Base-by-base conservation (phyloP, 257 asterid genomes). In the Penstemon barbatus region DNA sequence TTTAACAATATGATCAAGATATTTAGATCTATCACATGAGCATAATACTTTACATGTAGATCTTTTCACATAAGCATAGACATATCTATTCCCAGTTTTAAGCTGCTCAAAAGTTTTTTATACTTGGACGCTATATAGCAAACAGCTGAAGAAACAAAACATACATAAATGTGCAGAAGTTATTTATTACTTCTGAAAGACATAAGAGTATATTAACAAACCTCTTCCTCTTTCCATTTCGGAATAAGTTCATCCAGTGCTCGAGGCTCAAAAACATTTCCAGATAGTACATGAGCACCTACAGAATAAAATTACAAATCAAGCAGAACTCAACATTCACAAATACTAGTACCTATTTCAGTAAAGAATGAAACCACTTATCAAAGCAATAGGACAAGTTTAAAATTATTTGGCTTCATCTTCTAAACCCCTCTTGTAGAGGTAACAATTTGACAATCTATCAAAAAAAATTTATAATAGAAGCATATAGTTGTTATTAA, bases 271-370 rank as follows among this genome's bases (percentile, higher is more conserved):
- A 90, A 94, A 77, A 94, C 96, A 73, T 94, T 94, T 45, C 99
- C 99, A 2, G 99, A 94, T 78, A 94, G 56, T 70, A 94, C 81
- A 84, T 94, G 99, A 81, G 94, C 96, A 78, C 98, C 98, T 92
- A 71, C 6, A 59, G 51, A 63, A 69, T 51, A 68, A 65, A 78
- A 56, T n/a, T 70, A 70, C 13, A 61, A 66, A 19, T 62, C 45
- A 44, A 46, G 50, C 69, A 55, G 48, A 48, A 71, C 71, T 13
- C 15, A 9, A 54, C 25, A 71, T 64, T 59, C 59, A 63, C 60
- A 73, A 61, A 67, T 56, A 57, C 8, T 62, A 39, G 65, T 11
- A 12, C 4, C 64, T 63, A 60, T n/a, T 45, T 60, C 12, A 3
- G 41, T 44, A 57, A 49, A 36, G 15, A 51, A 56, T 51, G 40